Base-by-base conservation (phyloP, 1,284 basidiomycete genomes). In the Mycena sp. region DNA sequence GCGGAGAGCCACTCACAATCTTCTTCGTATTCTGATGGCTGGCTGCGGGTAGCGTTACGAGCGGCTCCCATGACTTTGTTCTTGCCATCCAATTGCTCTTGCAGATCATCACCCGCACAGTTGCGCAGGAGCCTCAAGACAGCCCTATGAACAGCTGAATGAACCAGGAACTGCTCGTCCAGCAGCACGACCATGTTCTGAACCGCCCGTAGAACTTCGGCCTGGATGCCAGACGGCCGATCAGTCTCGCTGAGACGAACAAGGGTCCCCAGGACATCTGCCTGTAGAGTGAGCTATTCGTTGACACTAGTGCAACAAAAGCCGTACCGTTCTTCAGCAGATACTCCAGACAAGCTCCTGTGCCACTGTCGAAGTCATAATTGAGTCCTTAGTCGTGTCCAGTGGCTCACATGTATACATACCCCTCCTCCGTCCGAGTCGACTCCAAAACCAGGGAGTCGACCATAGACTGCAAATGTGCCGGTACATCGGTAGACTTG, bases 121-220 rank as follows among this genome's bases (percentile, higher is more conserved):
- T 88, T 90, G 35, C 94, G 84, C 9, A 99, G 85, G n/a, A 98
- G 81, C 41, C 94, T 82, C 14, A 96, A 85, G 6, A 98, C 89
- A 2, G 96, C 94, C 69, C 89, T 91, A 76, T 98, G 95, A 0
- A 97, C 93, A 1, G 88, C 93, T 10, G 93, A 92, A 71, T 97
- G 95, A 0, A 96, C 89, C 19, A 98, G 87, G 72, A 97, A 96
- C 67, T 93, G 91, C 72, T 96, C 94, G 65, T 96, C 94, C 61
- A 97, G 84, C 11, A 94, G 84, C 6, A 95, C 88, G 10, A 97
- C 90, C 85, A 96, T 93, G 70, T 94, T 94, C 70, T 94, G 92
- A 12, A 95, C 90, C 3, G 92, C 84, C 41, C 89, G 85, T 19
- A 97, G 82, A 11, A 96, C 92, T 73, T 95, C 91, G 46, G 89